These are phyloP conservation scores for Globisporangium camurandrum DNA, from an alignment of 352 stramenopile species.

Conservation along the genomic window DNA sequence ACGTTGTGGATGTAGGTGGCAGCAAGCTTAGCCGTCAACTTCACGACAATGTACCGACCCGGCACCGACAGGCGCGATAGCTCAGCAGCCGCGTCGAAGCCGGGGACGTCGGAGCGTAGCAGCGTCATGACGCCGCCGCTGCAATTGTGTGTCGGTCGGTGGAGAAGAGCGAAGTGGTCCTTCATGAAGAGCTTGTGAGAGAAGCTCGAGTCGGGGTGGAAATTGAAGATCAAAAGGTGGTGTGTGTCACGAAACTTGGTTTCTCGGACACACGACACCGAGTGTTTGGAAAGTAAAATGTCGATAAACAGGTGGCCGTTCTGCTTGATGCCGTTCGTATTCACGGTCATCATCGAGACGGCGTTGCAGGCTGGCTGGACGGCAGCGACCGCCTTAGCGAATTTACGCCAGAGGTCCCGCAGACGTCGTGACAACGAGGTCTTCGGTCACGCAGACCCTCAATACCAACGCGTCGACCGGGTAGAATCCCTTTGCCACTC, in stretches of 20 bases:
- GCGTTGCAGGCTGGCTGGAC: not conserved
- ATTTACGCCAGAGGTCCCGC: not conserved
- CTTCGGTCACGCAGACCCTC: not conserved
- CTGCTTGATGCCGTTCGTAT: conserved; percentile 9
- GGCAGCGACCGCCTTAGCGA: not conserved
- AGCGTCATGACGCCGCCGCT: not conserved
- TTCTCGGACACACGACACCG: conserved; percentile 7
- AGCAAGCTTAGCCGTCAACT: not conserved
- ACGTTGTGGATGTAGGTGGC: conserved; percentile 11
- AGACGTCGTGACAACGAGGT: not conserved
- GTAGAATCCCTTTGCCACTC: not conserved
- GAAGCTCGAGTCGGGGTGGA: conserved; percentile 4
- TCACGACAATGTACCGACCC: conserved; percentile 8
- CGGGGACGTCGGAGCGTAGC: conserved; percentile 2
- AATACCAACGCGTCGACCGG: not conserved
- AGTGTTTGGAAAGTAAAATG: conserved; percentile 1
- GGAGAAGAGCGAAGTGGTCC: not conserved
- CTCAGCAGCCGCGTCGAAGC: conserved; percentile 5
- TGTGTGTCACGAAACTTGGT: conserved; percentile 3
- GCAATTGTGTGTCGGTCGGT: not conserved
- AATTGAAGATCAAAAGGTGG: conserved; percentile 4
- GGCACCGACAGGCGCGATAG: not conserved
- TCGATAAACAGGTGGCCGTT: conserved; percentile 6
- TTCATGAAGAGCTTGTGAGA: conserved; percentile 5
- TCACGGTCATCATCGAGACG: conserved; percentile 4